Evolutionary conservation across 805 yeast species (phyloP).

Genomic region (Schwanniomyces vanrijiae): DNA sequence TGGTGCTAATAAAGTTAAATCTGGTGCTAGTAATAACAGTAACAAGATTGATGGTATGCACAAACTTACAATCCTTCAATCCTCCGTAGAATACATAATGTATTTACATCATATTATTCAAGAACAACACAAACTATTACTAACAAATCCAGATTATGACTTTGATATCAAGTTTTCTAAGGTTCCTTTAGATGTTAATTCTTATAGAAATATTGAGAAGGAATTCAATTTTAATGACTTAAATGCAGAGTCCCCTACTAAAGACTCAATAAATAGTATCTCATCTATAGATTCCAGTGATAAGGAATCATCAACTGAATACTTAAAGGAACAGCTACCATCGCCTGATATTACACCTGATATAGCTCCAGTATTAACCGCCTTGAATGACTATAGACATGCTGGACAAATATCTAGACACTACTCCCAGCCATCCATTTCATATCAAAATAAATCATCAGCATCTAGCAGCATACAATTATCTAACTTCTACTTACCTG

Average conservation of each 20-base stretch:
- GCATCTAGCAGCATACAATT: constrained; percentile 9
- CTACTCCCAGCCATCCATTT: neutral
- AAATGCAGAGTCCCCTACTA: neutral
- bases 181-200: constrained; percentile 58
- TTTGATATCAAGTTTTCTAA: constrained; percentile 50
- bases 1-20: constrained; percentile 1
- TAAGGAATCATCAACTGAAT: constrained; percentile 4
- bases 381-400: constrained; percentile 22
- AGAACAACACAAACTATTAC: constrained; percentile 44
- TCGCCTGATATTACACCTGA: constrained; percentile 40
- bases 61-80: constrained; percentile 75
- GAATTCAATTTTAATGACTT: constrained; percentile 52
- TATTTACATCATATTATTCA: constrained; percentile 63
- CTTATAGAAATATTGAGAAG: constrained; percentile 56
- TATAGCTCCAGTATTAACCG: constrained; percentile 32
- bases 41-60: constrained; percentile 64
- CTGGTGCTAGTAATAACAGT: constrained; percentile 21
- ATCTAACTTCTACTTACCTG: constrained; percentile 33
- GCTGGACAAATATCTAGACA: neutral
- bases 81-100: constrained; percentile 78
- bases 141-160: constrained; percentile 26
- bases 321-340: constrained; percentile 17
- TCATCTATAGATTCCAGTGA: neutral
- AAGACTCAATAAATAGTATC: neutral
- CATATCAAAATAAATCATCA: neutral